These are phyloP conservation scores for Paraphaeosphaeria sporulosa DNA, from an alignment of 2,329 filamentous ascomycete species.

Conservation along the genomic window DNA sequence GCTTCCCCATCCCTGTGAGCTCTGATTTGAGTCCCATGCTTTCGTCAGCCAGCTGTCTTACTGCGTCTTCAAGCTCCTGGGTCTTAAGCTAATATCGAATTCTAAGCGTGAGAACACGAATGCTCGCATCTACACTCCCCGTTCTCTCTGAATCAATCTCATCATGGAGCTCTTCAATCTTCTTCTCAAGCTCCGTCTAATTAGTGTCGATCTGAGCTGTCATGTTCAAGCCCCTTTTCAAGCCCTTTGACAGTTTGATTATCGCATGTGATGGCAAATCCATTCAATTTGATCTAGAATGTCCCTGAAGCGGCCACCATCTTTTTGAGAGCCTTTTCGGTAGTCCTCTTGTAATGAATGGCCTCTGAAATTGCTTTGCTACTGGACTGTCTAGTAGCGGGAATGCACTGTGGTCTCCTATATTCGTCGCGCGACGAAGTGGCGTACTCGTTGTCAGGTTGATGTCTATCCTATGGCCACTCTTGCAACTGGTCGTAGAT, in stretches of 20 bases:
- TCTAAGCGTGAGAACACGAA: neutral
- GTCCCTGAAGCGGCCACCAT: neutral
- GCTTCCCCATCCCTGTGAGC: neutral
- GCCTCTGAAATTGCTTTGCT: neutral
- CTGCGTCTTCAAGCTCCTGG: neutral
- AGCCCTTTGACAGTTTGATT: neutral
- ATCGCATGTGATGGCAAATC: neutral
- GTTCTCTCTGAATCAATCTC: neutral
- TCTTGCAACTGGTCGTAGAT: neutral
- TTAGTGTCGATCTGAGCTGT: neutral
- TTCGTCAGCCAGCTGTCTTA: neutral
- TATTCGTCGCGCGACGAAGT: neutral
- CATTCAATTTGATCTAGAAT: neutral
- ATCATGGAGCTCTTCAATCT: neutral
- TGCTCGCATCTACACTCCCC: neutral
- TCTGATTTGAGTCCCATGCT: neutral
- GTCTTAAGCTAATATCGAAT: neutral
- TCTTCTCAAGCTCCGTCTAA: neutral
- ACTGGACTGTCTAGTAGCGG: neutral
- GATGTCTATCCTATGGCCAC: neutral
- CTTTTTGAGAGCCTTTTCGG: neutral
- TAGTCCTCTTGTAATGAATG: neutral
- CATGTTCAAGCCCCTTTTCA: neutral
- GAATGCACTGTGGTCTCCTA: neutral
- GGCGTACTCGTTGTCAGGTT: neutral